Conservation (phyloP, 129 eudicot species). For the Artemisia tridentata region DNA sequence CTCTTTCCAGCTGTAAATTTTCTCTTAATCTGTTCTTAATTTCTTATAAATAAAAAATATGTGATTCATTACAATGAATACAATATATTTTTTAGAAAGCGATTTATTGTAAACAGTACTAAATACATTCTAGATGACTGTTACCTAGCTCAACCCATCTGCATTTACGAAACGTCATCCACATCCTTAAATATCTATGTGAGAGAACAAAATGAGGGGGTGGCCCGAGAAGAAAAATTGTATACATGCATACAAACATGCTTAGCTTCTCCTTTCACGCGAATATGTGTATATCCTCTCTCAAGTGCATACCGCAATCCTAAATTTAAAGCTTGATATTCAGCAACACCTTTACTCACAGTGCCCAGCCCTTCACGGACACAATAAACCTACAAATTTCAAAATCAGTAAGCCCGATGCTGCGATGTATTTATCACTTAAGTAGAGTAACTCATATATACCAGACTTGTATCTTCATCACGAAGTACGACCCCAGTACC, state of each 20-base stretch:
- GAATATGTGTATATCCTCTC: background rate
- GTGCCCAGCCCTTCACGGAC: background rate
- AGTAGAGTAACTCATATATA: background rate
- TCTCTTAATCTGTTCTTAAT: too few relatives aligned
- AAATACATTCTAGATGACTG: background rate
- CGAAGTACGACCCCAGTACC: constrained; percentile 1
- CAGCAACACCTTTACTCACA: background rate
- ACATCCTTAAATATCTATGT: background rate
- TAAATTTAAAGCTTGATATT: background rate
- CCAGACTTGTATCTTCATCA: constrained; percentile 4
- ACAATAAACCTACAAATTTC: background rate
- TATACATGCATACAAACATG: background rate
- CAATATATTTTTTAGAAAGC: too few relatives aligned
- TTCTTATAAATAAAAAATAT: too few relatives aligned
- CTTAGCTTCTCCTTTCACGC: background rate
- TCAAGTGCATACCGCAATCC: background rate
- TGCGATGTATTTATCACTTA: background rate
- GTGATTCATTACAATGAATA: too few relatives aligned
- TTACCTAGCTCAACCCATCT: background rate
- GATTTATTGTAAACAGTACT: background rate
- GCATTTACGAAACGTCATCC: background rate
- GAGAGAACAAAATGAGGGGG: background rate
- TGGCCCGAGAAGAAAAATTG: background rate
- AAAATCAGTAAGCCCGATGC: background rate
- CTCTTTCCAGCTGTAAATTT: too few relatives aligned